phyloP scores from a whole-genome alignment of 208 protist genomes.

The Herpetomonas muscarum region DNA sequence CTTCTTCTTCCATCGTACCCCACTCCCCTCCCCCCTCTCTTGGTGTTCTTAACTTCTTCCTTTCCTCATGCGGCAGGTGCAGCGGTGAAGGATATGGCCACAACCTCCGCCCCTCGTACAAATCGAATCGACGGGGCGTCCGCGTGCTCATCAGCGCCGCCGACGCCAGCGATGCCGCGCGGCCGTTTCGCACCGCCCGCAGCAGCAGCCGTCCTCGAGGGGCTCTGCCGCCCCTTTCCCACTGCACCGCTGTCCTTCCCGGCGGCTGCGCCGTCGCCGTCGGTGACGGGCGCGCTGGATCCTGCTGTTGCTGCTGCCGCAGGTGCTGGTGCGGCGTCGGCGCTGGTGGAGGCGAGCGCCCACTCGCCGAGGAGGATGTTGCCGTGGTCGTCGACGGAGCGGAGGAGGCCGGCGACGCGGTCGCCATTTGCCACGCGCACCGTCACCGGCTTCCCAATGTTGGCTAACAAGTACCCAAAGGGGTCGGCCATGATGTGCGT shows the following conservation, averaged over 20 bases:
- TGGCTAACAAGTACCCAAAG: conserved; percentile 21
- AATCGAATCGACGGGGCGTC: conserved; percentile 15
- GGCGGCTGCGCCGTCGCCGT: not conserved
- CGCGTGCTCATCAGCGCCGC: not conserved
- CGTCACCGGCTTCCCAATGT: conserved; percentile 15
- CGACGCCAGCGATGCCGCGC: no score
- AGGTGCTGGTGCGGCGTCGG: not conserved
- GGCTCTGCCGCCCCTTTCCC: not conserved
- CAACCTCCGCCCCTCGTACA: conserved; percentile 29
- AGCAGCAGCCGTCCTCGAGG: no score
- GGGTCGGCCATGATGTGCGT: conserved; percentile 22
- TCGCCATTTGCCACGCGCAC: conserved; percentile 22
- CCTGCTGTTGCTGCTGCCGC: no score
- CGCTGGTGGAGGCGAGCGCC: not conserved
- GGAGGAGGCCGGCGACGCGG: conserved; percentile 15
- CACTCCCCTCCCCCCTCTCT: no score
- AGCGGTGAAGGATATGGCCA: conserved; percentile 12
- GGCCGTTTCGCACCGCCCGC: no score
- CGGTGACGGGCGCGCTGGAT: no score
- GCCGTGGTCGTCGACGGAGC: conserved; percentile 32
- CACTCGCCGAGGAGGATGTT: conserved; percentile 32
- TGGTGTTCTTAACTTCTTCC: no score
- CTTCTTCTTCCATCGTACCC: no score
- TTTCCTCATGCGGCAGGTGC: not conserved
- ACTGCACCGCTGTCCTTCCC: not conserved